Evolutionary conservation across 2,329 filamentous ascomycete genomes (phyloP).

Genomic region (Clonostachys byssicola): DNA sequence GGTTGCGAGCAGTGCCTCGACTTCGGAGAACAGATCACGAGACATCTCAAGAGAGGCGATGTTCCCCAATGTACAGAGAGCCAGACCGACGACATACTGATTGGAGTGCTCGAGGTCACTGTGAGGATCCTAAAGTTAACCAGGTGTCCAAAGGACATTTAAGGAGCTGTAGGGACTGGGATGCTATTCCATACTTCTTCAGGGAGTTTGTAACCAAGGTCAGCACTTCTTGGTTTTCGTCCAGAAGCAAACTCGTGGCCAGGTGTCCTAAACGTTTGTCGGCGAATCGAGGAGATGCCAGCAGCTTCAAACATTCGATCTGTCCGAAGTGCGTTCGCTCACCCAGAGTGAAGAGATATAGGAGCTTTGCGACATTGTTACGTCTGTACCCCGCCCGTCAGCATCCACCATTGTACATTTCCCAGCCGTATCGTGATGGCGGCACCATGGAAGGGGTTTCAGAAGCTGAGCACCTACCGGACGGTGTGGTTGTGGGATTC

Average conservation of each 20-base stretch:
- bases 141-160: neutral
- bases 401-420: neutral
- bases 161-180: neutral
- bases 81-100: slow-evolving; percentile 96
- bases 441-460: neutral
- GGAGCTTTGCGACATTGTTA: slow-evolving; percentile 97
- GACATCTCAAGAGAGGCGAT: slow-evolving; percentile 99
- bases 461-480: slow-evolving; percentile 54
- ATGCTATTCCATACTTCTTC: slow-evolving; percentile 68
- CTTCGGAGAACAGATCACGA: slow-evolving; percentile 91
- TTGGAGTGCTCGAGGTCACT: slow-evolving; percentile 97
- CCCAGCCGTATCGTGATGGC: neutral
- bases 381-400: slow-evolving; percentile 50
- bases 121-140: neutral
- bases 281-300: slow-evolving; percentile 94
- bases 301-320: slow-evolving; percentile 97
- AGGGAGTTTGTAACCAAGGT: slow-evolving; percentile 96
- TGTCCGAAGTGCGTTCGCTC: slow-evolving; percentile 98
- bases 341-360: slow-evolving; percentile 96
- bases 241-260: slow-evolving; percentile 90
- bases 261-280: slow-evolving; percentile 96
- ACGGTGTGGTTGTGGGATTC: slow-evolving; percentile 90
- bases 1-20: slow-evolving; percentile 86
- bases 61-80: slow-evolving; percentile 93
- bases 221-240: slow-evolving; percentile 97